A percentile compares a stretch with the other conserved stretches of the same genome.
These are phyloP conservation scores for Pseudotulostoma volvatum DNA, from an alignment of 495 filamentous ascomycete species.

Conservation along the genomic window DNA sequence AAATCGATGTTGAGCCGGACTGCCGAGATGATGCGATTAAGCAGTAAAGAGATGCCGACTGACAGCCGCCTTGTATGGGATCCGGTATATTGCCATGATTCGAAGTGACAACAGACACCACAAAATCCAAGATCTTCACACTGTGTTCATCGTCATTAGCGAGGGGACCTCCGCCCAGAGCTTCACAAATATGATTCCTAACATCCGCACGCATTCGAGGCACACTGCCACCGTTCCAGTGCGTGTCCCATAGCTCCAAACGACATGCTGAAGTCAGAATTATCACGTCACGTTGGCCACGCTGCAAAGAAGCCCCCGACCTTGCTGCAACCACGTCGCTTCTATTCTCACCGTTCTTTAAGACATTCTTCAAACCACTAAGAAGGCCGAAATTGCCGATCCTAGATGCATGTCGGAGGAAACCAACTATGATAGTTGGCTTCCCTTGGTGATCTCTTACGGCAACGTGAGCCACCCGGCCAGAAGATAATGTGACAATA, in stretches of 20 bases:
- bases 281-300: slow-evolving; percentile 73
- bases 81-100: slow-evolving; percentile 7
- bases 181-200: slow-evolving; percentile 20
- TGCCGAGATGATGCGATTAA: slow-evolving; percentile 13
- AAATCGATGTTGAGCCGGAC: slow-evolving; percentile 11
- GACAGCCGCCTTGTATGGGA: slow-evolving; percentile 8
- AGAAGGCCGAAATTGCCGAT: slow-evolving; percentile 43
- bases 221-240: slow-evolving; percentile 55
- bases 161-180: slow-evolving; percentile 7
- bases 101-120: slow-evolving; percentile 5
- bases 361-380: slow-evolving; percentile 54
- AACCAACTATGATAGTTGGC: slow-evolving; percentile 56
- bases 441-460: slow-evolving; percentile 74
- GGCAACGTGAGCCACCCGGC: slow-evolving; percentile 69
- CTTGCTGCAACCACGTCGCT: slow-evolving; percentile 65
- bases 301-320: slow-evolving; percentile 46
- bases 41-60: slow-evolving; percentile 19
- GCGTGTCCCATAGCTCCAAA: slow-evolving; percentile 73
- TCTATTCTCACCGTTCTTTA: slow-evolving; percentile 46
- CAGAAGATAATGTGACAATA: slow-evolving; percentile 63
- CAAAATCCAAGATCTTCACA: slow-evolving; percentile 20
- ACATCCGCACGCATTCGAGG: slow-evolving; percentile 36
- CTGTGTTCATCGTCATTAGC: slow-evolving; percentile 18
- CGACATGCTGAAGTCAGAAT: slow-evolving; percentile 57
- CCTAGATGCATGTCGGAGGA: slow-evolving; percentile 44